Conservation (phyloP, 1,139 yeast genomes). For the Geotrichum aggregatum region DNA sequence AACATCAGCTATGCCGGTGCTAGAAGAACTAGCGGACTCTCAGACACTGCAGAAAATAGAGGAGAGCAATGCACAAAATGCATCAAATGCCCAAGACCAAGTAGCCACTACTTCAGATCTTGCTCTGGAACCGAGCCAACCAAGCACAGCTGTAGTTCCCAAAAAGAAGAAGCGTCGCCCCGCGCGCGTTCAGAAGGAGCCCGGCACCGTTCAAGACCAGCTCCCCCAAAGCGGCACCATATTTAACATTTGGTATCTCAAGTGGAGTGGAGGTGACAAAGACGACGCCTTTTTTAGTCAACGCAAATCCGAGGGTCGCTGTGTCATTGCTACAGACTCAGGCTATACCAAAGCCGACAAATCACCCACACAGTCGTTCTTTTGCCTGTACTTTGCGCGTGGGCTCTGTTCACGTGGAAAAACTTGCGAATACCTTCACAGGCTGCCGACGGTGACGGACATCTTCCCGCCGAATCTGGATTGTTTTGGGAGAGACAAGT, state of each 20-base stretch:
- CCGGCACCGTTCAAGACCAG: conserved; percentile 56
- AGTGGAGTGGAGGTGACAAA: conserved; percentile 56
- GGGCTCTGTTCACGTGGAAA: conserved; percentile 82
- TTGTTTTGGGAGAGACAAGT: conserved; percentile 90
- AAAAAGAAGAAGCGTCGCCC: conserved; percentile 37
- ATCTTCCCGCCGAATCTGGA: conserved; percentile 62
- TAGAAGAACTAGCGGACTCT: background rate
- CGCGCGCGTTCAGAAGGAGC: conserved; percentile 72
- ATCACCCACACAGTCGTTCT: conserved; percentile 43
- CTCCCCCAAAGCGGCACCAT: conserved; percentile 79
- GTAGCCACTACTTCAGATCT: background rate
- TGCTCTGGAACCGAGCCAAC: background rate
- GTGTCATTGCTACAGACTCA: conserved; percentile 58
- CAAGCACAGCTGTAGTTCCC: conserved; percentile 2
- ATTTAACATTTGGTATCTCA: conserved; percentile 83
- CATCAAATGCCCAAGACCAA: background rate
- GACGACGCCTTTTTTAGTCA: conserved; percentile 38
- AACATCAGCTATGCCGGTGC: background rate
- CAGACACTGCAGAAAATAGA: background rate
- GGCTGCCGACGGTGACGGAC: conserved; percentile 59
- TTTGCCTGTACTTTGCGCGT: conserved; percentile 82
- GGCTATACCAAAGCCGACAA: conserved; percentile 73
- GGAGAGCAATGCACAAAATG: background rate
- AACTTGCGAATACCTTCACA: conserved; percentile 70
- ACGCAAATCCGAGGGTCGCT: conserved; percentile 50